Evolutionary conservation across 2,329 filamentous ascomycete species (phyloP).

Genomic region (Talaromyces rugulosus): DNA sequence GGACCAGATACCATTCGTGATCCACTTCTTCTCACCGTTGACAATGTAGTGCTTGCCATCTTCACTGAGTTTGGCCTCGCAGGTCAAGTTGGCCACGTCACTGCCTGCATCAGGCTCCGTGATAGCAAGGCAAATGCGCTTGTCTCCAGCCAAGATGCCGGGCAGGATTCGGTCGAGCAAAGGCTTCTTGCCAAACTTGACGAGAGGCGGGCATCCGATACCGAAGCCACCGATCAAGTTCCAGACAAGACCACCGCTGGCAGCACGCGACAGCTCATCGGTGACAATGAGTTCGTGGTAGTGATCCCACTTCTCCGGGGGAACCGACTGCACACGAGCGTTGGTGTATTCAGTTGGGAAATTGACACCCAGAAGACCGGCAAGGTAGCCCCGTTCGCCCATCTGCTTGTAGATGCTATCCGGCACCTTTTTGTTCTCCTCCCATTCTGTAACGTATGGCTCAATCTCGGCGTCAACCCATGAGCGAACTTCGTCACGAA

Average conservation of each 20-base stretch:
- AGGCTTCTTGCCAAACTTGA: constrained; percentile 85
- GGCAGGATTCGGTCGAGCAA: constrained; percentile 85
- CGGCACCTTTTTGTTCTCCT: constrained; percentile 88
- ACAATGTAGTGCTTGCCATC: constrained; percentile 99
- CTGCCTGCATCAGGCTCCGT: constrained; percentile 94
- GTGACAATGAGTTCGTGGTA: constrained; percentile 97
- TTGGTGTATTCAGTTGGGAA: constrained; percentile 74
- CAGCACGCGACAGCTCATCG: constrained; percentile 85
- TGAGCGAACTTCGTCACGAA: constrained; percentile 84
- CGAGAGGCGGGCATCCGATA: constrained; percentile 84
- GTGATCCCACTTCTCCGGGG: constrained; percentile 88
- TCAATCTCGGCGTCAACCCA: constrained; percentile 90
- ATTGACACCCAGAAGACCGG: constrained; percentile 76
- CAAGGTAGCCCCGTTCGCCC: constrained; percentile 84
- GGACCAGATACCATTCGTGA: constrained; percentile 93
- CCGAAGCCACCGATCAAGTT: constrained; percentile 95
- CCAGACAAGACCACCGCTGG: constrained; percentile 92
- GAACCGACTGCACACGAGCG: constrained; percentile 69
- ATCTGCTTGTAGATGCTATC: constrained; percentile 90
- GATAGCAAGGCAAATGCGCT: constrained; percentile 95
- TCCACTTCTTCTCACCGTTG: constrained; percentile 99
- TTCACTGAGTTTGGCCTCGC: constrained; percentile 88
- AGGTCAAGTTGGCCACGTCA: constrained; percentile 92
- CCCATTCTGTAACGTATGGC: constrained; percentile 92
- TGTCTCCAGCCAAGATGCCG: constrained; percentile 83